Base-by-base conservation (phyloP, 306 rosid species). In the Myrica gale region DNA sequence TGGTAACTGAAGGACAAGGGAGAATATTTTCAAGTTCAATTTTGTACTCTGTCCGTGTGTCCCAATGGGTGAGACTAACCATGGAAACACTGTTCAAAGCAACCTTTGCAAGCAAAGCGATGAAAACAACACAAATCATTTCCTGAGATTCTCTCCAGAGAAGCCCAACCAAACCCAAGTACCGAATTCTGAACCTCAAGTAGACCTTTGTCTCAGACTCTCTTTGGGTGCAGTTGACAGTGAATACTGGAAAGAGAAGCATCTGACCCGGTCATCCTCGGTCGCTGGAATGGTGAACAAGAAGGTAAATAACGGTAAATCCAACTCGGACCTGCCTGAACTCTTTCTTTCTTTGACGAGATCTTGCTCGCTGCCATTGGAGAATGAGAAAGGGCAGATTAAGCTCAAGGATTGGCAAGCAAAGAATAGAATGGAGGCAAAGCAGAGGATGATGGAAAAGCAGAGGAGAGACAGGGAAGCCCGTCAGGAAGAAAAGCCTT, bases 121-220 rank as follows among this genome's bases (percentile, higher is more conserved):
- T 43, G 79, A 68, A 52, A 57, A 56, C 72, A 79, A 62, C 21
- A 41, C 61, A 23, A 77, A 71, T 12, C 48, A 57, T 41, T 43
- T 72, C 17, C 74, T 55, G 53, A 58, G 78, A 48, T 69, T 72
- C 53, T 76, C 75, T 2, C 60, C 62, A 1, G 66, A 63, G 46
- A 73, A 47, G 11, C 9, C 55, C 51, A 47, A 7, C 10, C 43
- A 55, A n/a, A 74, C 69, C 65, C 43, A 76, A 11, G 10, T 48
- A 4, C 48, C 76, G 44, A 20, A 19, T 48, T 70, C 77, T 5
- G 69, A 74, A 46, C 66, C 74, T 7, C 71, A 19, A 7, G 73
- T 80, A 42, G 87, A 80, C 74, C 82, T 78, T 42, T 82, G 71
- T 68, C 90, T 84, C 13, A 46, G 84, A 19, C 88, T 87, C 74